Conservation (phyloP, 768 basidiomycete genomes). For the Collybia mongolica region DNA sequence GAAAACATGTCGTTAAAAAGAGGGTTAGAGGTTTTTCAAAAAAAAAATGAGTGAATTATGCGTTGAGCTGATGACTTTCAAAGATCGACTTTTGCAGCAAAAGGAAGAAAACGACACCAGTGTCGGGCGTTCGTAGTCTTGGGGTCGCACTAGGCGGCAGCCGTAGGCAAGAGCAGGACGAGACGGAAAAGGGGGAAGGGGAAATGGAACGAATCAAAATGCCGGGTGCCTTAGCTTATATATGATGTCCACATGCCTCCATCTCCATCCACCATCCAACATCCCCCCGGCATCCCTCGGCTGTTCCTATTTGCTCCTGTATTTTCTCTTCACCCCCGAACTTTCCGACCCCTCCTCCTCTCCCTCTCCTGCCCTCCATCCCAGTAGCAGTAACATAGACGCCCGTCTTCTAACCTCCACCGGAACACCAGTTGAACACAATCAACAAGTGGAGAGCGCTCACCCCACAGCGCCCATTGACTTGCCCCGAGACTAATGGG, state of each 20-base stretch:
- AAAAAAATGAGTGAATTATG: conserved; percentile 25
- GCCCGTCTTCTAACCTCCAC: neutral
- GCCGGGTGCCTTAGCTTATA: conserved; percentile 12
- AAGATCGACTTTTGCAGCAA: conserved; percentile 22
- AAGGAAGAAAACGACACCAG: conserved; percentile 50
- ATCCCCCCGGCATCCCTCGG: conserved; percentile 12
- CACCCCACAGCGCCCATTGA: too few relatives aligned
- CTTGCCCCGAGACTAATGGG: too few relatives aligned
- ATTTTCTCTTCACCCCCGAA: neutral
- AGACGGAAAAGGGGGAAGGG: conserved; percentile 7
- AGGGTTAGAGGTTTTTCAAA: conserved; percentile 10
- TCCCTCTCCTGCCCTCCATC: neutral
- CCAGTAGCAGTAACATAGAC: too few relatives aligned
- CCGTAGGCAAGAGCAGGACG: conserved; percentile 19
- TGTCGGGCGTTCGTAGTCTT: conserved; percentile 47
- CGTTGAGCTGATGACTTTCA: conserved; percentile 25
- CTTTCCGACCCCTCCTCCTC: neutral
- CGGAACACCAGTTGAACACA: too few relatives aligned
- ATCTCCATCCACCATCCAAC: conserved; percentile 1
- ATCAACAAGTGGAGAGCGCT: too few relatives aligned
- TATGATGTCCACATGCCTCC: conserved; percentile 6
- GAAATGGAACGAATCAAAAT: conserved; percentile 5
- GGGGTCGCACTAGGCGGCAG: conserved; percentile 42
- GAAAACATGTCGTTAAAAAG: conserved; percentile 38
- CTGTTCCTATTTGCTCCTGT: conserved; percentile 5